Conservation (phyloP, 129 eudicot species). For the Logfia minima region DNA sequence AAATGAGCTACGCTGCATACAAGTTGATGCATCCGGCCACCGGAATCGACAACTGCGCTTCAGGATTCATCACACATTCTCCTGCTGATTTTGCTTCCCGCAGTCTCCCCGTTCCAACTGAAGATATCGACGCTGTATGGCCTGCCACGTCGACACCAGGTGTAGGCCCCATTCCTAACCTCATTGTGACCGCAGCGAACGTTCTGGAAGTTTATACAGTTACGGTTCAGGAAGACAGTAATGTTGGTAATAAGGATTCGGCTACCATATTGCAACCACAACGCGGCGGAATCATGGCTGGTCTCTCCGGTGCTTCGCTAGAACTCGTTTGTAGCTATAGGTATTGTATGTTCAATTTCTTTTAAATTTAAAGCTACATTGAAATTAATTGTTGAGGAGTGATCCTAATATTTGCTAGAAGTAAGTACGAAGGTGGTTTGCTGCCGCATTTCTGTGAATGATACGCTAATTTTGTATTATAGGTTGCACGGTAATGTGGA, state of each 20-base stretch:
- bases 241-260: slow-evolving; percentile 22
- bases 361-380: slow-evolving; percentile 11
- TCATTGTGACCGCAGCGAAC: slow-evolving; percentile 68
- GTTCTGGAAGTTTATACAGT: slow-evolving; percentile 66
- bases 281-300: slow-evolving; percentile 89
- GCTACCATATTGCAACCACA: slow-evolving; percentile 41
- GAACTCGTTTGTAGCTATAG: slow-evolving; percentile 85
- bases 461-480: slow-evolving; percentile 20
- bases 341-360: slow-evolving; percentile 21
- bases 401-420: not conserved
- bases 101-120: slow-evolving; percentile 45
- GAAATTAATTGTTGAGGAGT: not conserved
- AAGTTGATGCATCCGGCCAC: slow-evolving; percentile 90
- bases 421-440: not conserved
- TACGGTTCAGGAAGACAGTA: slow-evolving; percentile 61
- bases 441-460: slow-evolving; percentile 1
- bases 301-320: slow-evolving; percentile 70
- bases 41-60: slow-evolving; percentile 84
- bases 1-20: slow-evolving; percentile 94
- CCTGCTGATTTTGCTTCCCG: slow-evolving; percentile 51
- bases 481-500: slow-evolving; percentile 98
- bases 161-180: slow-evolving; percentile 73
- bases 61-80: slow-evolving; percentile 89
- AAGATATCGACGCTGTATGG: slow-evolving; percentile 72
- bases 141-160: slow-evolving; percentile 36